Evolutionary conservation across 2,329 filamentous ascomycete species (phyloP).

Genomic region (Paracoccidioides lutzii): DNA sequence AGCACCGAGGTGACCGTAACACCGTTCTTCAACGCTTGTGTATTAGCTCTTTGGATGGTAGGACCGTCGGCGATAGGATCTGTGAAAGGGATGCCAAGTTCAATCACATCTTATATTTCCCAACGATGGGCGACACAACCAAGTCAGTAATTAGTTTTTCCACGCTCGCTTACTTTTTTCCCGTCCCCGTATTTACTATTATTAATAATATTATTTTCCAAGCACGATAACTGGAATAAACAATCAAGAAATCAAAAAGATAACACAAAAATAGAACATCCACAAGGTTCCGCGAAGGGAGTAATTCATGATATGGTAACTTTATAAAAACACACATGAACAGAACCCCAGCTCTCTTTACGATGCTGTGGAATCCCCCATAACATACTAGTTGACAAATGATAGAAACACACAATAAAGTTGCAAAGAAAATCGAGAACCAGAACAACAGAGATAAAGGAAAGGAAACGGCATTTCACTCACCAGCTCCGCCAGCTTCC

Average conservation of each 20-base stretch:
- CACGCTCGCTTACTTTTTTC: neutral
- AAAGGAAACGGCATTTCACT: slow-evolving; percentile 14
- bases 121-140: slow-evolving; percentile 1
- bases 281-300: neutral
- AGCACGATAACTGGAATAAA: neutral
- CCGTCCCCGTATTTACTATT: too few relatives aligned
- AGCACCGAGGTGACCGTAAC: slow-evolving; percentile 71
- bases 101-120: slow-evolving; percentile 61
- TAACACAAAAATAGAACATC: neutral
- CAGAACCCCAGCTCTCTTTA: neutral
- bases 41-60: slow-evolving; percentile 93
- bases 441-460: neutral
- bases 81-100: slow-evolving; percentile 91
- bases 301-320: neutral
- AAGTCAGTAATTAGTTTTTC: neutral
- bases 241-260: neutral
- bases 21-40: slow-evolving; percentile 74
- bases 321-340: neutral
- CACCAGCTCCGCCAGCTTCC: slow-evolving; percentile 85
- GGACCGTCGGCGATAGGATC: slow-evolving; percentile 97
- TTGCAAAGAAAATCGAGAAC: neutral
- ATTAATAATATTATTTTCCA: neutral
- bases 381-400: neutral
- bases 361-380: neutral
- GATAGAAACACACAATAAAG: neutral